Evolutionary conservation across 2,329 filamentous ascomycete species (phyloP).

Genomic region (Alternaria brassicicola): DNA sequence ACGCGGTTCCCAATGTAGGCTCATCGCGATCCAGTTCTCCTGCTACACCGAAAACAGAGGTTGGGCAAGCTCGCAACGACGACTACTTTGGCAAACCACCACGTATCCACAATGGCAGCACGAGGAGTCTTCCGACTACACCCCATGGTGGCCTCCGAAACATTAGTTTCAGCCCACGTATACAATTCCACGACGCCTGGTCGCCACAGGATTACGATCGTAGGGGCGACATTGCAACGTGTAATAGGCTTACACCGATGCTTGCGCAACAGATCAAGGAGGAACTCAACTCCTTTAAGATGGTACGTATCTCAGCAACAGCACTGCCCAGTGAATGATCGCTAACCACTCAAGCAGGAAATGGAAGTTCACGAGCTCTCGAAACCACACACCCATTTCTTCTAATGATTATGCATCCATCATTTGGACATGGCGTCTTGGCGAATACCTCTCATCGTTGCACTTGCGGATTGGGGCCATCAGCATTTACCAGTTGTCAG

Average conservation of each 20-base stretch:
- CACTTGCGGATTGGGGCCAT: slow-evolving; percentile 45
- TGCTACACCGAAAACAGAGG: slow-evolving; percentile 82
- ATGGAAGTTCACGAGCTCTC: slow-evolving; percentile 99
- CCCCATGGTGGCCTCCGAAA: slow-evolving; percentile 69
- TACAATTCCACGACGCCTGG: slow-evolving; percentile 97
- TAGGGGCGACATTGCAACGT: slow-evolving; percentile 93
- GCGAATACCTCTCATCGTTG: slow-evolving; percentile 46
- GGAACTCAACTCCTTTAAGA: slow-evolving; percentile 99
- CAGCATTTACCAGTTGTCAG: slow-evolving; percentile 51
- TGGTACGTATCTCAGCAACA: slow-evolving; percentile 66
- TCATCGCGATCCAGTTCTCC: slow-evolving; percentile 86
- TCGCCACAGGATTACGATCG: slow-evolving; percentile 94
- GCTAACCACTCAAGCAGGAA: slow-evolving; percentile 69
- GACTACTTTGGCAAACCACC: slow-evolving; percentile 88
- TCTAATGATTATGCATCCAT: slow-evolving; percentile 67
- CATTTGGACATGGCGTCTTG: slow-evolving; percentile 51
- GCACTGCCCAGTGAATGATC: not conserved
- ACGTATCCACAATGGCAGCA: slow-evolving; percentile 71
- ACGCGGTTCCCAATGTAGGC: slow-evolving; percentile 69
- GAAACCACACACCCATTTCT: slow-evolving; percentile 99
- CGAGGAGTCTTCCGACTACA: slow-evolving; percentile 80
- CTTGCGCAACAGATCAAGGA: slow-evolving; percentile 99
- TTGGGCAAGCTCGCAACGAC: slow-evolving; percentile 59
- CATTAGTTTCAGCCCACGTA: slow-evolving; percentile 83
- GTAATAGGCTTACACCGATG: slow-evolving; percentile 95